Evolutionary conservation across 176 grass and related monocot species (phyloP).

Genomic region (Eremochloa ophiuroides): DNA sequence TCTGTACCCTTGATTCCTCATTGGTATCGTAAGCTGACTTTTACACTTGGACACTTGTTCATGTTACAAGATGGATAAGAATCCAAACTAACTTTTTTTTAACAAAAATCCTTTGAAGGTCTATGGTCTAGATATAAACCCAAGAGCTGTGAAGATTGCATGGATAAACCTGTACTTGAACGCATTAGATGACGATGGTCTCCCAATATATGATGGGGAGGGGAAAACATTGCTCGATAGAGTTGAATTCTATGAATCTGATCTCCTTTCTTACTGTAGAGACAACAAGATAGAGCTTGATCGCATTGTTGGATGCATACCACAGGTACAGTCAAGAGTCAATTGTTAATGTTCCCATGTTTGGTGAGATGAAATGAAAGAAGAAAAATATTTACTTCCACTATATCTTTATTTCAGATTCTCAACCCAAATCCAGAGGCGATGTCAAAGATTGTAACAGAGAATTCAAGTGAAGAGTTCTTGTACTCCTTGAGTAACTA

Average conservation of each 20-base stretch:
- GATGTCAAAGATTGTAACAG: constrained; percentile 95
- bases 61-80: neutral
- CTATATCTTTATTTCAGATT: constrained; percentile 56
- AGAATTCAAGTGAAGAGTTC: constrained; percentile 97
- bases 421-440: constrained; percentile 98
- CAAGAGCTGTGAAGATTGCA: constrained; percentile 94
- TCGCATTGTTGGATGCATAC: constrained; percentile 96
- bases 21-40: neutral
- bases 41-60: neutral
- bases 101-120: constrained; percentile 50
- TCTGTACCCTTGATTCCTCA: neutral
- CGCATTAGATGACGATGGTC: constrained; percentile 80
- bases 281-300: constrained; percentile 92
- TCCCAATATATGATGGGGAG: constrained; percentile 66
- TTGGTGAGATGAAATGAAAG: neutral
- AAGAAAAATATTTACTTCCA: neutral
- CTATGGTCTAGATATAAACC: constrained; percentile 97
- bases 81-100: neutral
- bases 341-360: constrained; percentile 10
- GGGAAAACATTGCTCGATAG: constrained; percentile 92
- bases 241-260: constrained; percentile 98
- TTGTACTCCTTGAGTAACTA: constrained; percentile 96
- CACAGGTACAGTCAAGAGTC: constrained; percentile 59
- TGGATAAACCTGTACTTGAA: constrained; percentile 99
- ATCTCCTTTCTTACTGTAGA: constrained; percentile 94